Evolutionary conservation across 805 yeast genomes (phyloP), one percentile per base, ranked within the genome.

Genomic region (Kodamaea laetipori): DNA sequence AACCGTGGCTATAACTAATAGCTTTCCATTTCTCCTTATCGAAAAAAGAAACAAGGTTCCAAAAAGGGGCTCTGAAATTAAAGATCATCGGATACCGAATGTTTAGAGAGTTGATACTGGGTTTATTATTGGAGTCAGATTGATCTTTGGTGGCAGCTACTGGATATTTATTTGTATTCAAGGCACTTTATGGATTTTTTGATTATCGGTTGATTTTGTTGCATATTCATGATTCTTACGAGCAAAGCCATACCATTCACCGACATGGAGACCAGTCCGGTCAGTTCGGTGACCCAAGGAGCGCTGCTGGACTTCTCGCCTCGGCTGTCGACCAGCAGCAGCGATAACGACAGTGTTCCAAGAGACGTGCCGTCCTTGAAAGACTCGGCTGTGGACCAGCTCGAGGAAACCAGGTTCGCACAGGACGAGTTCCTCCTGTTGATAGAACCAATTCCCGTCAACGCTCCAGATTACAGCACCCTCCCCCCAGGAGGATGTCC

Each of bases 401-500:
- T n/a, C 11, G 31, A 27, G n/a, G 31, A 33, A 10, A 6, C 23
- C 8, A 33, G 13, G 3, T 38, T 26, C 17, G 16, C 17, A n/a
- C 45, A 41, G 18, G 40, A 41, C 11, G 45, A 41, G 37, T 41
- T 35, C 30, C 60, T 71, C 24, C 55, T 46, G 26, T 54, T 69
- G 35, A 52, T 71, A 21, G 75, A 71, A 28, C 74, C 75, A 2
- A 16, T 24, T 8, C 73, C 74, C 1, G 69, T 64, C 3, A 38
- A n/a, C 3, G 73, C 76, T 0, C 76, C 76, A 3, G 36, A 39
- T 3, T 71, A 71, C 43, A 55, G 52, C 23, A 53, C 63, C 2
- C 51, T 71, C 13, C 69, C 74, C 3, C 76, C 76, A 0, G 76
- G 76, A 3, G 76, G 76, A 2, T 69, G 73, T 46, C 76, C 76